phyloP scores from a whole-genome alignment of 805 yeast species.

The Suhomyces faveliae region DNA sequence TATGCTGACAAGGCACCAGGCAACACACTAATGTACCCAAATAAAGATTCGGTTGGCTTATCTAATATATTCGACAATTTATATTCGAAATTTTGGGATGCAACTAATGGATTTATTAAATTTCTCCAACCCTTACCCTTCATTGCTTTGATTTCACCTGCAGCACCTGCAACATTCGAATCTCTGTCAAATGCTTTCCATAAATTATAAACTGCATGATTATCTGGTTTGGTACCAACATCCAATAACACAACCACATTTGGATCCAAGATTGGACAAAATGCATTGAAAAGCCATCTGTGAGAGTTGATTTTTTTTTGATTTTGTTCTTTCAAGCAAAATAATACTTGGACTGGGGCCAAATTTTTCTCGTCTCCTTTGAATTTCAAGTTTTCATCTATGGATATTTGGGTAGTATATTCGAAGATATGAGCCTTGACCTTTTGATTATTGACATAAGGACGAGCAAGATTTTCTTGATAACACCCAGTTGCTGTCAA shows the following conservation, averaged over 20 bases:
- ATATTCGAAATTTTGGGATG: constrained; percentile 94
- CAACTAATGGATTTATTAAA: constrained; percentile 85
- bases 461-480: constrained; percentile 96
- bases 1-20: constrained; percentile 98
- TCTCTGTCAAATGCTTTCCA: constrained; percentile 98
- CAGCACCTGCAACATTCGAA: constrained; percentile 98
- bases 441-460: constrained; percentile 84
- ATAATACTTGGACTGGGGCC: constrained; percentile 91
- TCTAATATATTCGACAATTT: constrained; percentile 95
- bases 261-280: constrained; percentile 90
- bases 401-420: constrained; percentile 91
- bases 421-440: constrained; percentile 95
- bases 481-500: constrained; percentile 94
- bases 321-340: constrained; percentile 89
- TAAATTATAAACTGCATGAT: constrained; percentile 81
- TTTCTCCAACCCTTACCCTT: constrained; percentile 86
- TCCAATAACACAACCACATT: constrained; percentile 86
- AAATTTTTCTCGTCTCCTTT: constrained; percentile 87
- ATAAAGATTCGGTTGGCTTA: constrained; percentile 88
- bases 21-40: constrained; percentile 89
- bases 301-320: constrained; percentile 95
- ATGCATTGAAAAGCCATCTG: constrained; percentile 94
- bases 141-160: constrained; percentile 96
- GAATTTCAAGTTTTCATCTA: constrained; percentile 85
- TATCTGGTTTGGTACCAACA: constrained; percentile 97